Evolutionary conservation across 805 yeast genomes (phyloP), one percentile per base, ranked within the genome.

Genomic region (Candida vaughaniae): DNA sequence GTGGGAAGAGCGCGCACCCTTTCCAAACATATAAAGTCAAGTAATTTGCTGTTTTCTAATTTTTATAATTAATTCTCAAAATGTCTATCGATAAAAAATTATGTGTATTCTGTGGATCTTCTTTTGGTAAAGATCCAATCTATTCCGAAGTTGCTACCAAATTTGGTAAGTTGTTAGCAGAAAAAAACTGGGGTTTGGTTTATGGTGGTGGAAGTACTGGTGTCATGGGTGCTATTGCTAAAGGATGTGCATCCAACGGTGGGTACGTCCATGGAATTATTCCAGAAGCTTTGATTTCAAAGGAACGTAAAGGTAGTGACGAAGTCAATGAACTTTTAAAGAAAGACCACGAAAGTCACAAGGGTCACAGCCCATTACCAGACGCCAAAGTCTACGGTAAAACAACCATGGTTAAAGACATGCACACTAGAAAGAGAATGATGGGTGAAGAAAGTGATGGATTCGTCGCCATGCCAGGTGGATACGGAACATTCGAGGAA

Each of bases 181-280:
- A 58, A 15, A 66, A 68, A 35, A 69, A 74, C 38, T 85, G 87
- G 81, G 87, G 87, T 3, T 64, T 87, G 27, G 91, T 87, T 7
- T 87, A 88, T 52, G 95, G 96, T 31, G 96, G 96, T 26, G 95
- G 96, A 15, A 80, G 91, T 22, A 83, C 89, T 1, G 91, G 93
- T 3, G 57, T 85, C 34, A 85, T 85, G 90, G 93, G 93, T 8
- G 69, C 77, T 3, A 77, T 85, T 39, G 90, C 91, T 7, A 71
- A 75, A 38, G 73, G 84, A 1, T 75, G 80, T 31, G 77, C 79
- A 46, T 33, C 71, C 19, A 69, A 63, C 30, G 75, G 75, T 8
- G 89, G 87, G 3, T 73, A 77, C 41, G 95, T 86, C 25, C 88
- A 84, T 49, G 96, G 95, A 5, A 75, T 87, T 48, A 87, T 88